These are phyloP conservation scores for Hyaloscypha finlandica DNA, from an alignment of 495 filamentous ascomycete genomes.

Conservation along the genomic window DNA sequence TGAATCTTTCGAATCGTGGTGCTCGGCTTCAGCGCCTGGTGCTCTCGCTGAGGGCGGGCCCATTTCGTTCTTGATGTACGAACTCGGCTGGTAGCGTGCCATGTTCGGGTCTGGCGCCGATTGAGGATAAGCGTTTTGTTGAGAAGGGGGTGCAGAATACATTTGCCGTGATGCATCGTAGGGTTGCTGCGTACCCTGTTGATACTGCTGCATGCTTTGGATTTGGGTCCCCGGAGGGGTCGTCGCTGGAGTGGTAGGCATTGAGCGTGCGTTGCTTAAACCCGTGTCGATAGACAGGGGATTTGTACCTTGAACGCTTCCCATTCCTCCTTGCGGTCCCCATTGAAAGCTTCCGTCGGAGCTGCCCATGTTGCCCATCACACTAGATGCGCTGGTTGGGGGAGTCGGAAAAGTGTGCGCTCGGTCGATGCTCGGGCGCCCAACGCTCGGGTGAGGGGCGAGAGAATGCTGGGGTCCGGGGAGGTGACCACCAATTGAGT, in stretches of 20 bases:
- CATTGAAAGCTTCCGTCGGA: conserved; percentile 73
- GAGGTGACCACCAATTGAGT: conserved; percentile 61
- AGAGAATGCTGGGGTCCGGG: conserved; percentile 70
- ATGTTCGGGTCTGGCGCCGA: conserved; percentile 65
- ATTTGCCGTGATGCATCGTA: conserved; percentile 80
- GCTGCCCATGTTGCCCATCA: conserved; percentile 74
- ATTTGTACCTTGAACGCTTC: conserved; percentile 63
- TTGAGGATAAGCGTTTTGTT: conserved; percentile 71
- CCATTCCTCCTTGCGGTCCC: conserved; percentile 60
- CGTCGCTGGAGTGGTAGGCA: conserved; percentile 91
- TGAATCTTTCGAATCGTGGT: conserved; percentile 65
- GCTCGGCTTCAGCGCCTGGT: conserved; percentile 58
- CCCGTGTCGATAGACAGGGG: conserved; percentile 84
- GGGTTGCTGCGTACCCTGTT: conserved; percentile 62
- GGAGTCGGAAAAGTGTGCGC: conserved; percentile 93
- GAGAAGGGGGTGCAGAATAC: conserved; percentile 73
- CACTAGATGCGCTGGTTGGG: conserved; percentile 86
- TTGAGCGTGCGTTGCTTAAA: conserved; percentile 78
- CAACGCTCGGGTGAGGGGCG: conserved; percentile 65
- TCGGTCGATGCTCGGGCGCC: conserved; percentile 74
- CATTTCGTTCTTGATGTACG: conserved; percentile 92
- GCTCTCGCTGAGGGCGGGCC: conserved; percentile 74
- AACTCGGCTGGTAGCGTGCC: conserved; percentile 64
- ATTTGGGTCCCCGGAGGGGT: conserved; percentile 82
- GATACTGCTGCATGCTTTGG: conserved; percentile 74